These are phyloP conservation scores for Colletotrichum gloeosporioides DNA, from an alignment of 2,329 filamentous ascomycete genomes.

Conservation along the genomic window DNA sequence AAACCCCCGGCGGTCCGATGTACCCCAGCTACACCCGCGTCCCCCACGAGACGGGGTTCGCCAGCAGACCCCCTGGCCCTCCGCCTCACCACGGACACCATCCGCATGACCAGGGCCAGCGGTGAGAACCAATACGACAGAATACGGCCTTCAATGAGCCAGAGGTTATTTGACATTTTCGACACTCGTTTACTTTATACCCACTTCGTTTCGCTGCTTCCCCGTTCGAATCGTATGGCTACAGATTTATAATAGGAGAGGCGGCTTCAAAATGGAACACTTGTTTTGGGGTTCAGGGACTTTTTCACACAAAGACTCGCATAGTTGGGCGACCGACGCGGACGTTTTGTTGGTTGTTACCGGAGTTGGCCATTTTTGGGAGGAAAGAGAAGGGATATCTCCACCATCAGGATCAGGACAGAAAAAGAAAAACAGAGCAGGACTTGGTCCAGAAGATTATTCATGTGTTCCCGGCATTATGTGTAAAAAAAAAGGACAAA, in stretches of 20 bases:
- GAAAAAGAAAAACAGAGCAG: background rate
- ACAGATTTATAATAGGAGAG: conserved; percentile 18
- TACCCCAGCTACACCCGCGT: conserved; percentile 21
- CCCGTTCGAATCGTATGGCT: conserved; percentile 1
- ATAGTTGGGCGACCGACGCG: conserved; percentile 22
- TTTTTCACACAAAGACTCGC: conserved; percentile 13
- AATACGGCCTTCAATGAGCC: background rate
- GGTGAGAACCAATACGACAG: conserved; percentile 7
- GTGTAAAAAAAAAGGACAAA: background rate
- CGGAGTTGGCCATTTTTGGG: background rate
- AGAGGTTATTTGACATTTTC: background rate
- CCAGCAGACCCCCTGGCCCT: conserved; percentile 5
- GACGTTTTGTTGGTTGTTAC: background rate
- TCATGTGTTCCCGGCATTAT: background rate
- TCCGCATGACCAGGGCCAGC: conserved; percentile 7
- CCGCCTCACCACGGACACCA: conserved; percentile 4
- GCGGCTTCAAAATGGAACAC: background rate
- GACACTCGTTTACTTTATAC: conserved; percentile 12
- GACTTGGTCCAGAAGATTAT: background rate
- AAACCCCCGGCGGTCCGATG: conserved; percentile 8
- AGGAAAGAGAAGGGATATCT: background rate
- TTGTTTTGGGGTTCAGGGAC: background rate
- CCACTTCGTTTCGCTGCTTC: conserved; percentile 9
- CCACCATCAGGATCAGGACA: background rate
- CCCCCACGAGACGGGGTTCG: conserved; percentile 23